Evolutionary conservation across 164 flowering plant genomes (phyloP), one percentile per base, ranked within the genome.

Genomic region (Platanus orientalis): DNA sequence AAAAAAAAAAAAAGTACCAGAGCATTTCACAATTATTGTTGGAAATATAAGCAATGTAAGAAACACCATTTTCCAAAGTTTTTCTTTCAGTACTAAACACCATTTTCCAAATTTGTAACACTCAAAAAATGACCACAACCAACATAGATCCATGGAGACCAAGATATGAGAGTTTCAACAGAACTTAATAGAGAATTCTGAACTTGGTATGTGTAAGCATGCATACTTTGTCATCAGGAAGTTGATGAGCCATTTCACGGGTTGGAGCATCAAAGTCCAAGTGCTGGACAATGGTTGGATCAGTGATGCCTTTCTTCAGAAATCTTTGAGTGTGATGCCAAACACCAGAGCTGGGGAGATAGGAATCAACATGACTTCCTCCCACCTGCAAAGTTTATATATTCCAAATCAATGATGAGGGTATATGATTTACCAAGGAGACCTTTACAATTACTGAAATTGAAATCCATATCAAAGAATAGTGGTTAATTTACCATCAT

Each of bases 211-310:
- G 56, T 9, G n/a, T n/a, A n/a, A n/a, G n/a, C n/a, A 23, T 26
- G 25, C 54, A 26, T 84, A 95, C 99, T 68, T 83, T 92, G 69
- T 95, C 99, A 75, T 89, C 97, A 72, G 87, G 85, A 57, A 88
- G 78, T 66, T 58, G 85, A 57, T 81, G 81, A 57, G 96, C 85
- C 63, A 81, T 75, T 81, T 95, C 96, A 54, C 99, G 90, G 14
- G 99, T 91, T 64, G 97, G 97, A 67, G 99, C 99, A 85, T 95
- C 99, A 77, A 95, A 89, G 77, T 95, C 99, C 84, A 95, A 78
- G 78, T 95, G 96, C 57, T 84, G 87, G 62, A 95, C 74, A 53
- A 75, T 80, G 39, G 83, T 73, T 26, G 74, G 61, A 74, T 76
- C 78, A 36, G 82, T 68, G 45, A 36, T 65, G 50, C 84, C 87